Conservation (phyloP, 352 stramenopile genomes). For the Nothophytophthora sp. region DNA sequence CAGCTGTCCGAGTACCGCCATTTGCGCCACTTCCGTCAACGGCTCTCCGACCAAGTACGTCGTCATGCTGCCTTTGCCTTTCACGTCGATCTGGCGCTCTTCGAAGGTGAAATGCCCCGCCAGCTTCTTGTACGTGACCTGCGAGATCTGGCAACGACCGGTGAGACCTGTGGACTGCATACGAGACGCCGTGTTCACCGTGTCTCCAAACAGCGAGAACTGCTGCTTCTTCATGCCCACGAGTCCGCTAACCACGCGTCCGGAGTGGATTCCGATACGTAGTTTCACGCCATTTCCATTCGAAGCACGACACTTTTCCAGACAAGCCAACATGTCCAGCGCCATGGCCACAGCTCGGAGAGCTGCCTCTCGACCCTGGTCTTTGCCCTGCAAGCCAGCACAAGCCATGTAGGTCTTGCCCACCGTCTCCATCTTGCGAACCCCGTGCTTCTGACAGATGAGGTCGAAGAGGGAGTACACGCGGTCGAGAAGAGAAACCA, state of each 20-base stretch:
- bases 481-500: slow-evolving; percentile 87
- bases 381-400: slow-evolving; percentile 81
- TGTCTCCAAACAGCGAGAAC: slow-evolving; percentile 94
- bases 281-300: slow-evolving; percentile 89
- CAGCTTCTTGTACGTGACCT: slow-evolving; percentile 85
- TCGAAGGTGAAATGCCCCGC: slow-evolving; percentile 76
- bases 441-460: slow-evolving; percentile 89
- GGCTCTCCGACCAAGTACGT: slow-evolving; percentile 83
- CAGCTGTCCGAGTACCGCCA: slow-evolving; percentile 59
- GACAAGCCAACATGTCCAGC: slow-evolving; percentile 69
- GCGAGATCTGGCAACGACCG: slow-evolving; percentile 77
- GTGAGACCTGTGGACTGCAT: slow-evolving; percentile 91
- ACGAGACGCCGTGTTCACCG: slow-evolving; percentile 87
- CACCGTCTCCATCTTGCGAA: slow-evolving; percentile 94
- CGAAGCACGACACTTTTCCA: slow-evolving; percentile 71
- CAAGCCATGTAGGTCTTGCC: slow-evolving; percentile 93
- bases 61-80: slow-evolving; percentile 86
- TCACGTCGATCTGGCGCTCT: slow-evolving; percentile 80
- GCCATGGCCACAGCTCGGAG: slow-evolving; percentile 77
- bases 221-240: slow-evolving; percentile 93
- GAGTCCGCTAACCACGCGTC: slow-evolving; percentile 85
- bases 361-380: slow-evolving; percentile 71
- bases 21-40: slow-evolving; percentile 56
- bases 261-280: slow-evolving; percentile 91
- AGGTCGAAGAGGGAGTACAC: slow-evolving; percentile 94